Percentiles rank a stretch among this genome's conserved stretches.
These are phyloP conservation scores for Boechera stricta DNA, from an alignment of 345 rosid genomes.

Conservation along the genomic window DNA sequence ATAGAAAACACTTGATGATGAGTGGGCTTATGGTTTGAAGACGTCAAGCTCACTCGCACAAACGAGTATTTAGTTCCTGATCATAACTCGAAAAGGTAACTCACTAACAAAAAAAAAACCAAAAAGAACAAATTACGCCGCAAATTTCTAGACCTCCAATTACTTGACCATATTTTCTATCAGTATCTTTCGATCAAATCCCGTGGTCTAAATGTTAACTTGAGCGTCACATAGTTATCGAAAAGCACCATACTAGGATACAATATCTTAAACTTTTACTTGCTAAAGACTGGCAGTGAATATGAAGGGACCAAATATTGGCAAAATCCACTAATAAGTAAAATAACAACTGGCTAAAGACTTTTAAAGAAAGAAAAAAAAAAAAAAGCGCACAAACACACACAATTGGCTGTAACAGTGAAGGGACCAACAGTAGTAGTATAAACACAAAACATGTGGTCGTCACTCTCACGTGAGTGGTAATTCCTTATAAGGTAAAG, in stretches of 20 bases:
- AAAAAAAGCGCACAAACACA: neutral
- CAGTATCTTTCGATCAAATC: no score
- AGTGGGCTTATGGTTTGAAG: neutral
- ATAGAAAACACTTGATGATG: neutral
- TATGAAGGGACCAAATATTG: neutral
- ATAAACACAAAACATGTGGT: neutral
- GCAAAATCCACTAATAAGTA: neutral
- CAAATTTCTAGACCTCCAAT: no score
- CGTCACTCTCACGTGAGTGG: constrained; percentile 15
- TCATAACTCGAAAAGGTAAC: no score
- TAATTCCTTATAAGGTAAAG: neutral
- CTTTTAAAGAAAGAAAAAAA: neutral
- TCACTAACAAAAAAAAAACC: no score
- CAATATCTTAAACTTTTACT: neutral
- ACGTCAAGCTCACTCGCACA: neutral
- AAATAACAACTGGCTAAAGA: neutral
- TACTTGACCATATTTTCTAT: no score
- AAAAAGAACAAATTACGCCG: no score
- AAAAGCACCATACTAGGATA: neutral
- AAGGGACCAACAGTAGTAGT: neutral
- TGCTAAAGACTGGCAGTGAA: neutral
- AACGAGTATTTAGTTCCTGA: neutral
- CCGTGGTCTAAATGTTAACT: neutral
- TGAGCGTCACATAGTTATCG: neutral
- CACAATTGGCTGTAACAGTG: neutral